These are phyloP conservation scores for Backusella westeae DNA, from an alignment of 192 early-diverging fungal genomes.

Conservation along the genomic window DNA sequence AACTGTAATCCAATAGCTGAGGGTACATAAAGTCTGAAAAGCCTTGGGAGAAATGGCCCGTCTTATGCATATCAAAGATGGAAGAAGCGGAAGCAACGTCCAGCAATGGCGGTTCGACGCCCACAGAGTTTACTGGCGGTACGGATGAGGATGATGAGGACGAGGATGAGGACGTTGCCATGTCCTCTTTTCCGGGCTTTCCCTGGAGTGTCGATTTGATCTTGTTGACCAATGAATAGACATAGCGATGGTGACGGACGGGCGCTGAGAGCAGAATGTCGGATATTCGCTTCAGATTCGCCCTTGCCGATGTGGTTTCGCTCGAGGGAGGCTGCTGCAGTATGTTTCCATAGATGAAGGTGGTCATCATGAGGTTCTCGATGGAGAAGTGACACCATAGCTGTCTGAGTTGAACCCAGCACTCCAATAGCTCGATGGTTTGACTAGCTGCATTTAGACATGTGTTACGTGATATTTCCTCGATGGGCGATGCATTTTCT, in stretches of 20 bases:
- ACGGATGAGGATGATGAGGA: background rate
- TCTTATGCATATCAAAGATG: background rate
- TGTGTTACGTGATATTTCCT: conserved; percentile 13
- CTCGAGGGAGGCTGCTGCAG: background rate
- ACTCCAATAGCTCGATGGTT: conserved; percentile 26
- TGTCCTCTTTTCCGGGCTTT: background rate
- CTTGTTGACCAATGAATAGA: conserved; percentile 18
- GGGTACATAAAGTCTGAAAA: conserved; percentile 36
- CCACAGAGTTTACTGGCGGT: background rate
- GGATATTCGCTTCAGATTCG: conserved; percentile 12
- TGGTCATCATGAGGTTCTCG: conserved; percentile 28
- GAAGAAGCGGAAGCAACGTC: background rate
- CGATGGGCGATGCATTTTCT: background rate
- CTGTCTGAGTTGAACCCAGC: conserved; percentile 28
- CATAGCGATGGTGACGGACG: conserved; percentile 30
- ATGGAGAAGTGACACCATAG: conserved; percentile 42
- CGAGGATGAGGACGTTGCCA: background rate
- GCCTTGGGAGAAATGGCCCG: background rate
- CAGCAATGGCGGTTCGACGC: background rate
- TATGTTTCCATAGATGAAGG: conserved; percentile 20
- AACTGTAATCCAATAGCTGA: background rate
- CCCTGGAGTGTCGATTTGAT: conserved; percentile 17
- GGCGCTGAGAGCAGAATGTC: conserved; percentile 13
- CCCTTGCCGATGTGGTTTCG: background rate
- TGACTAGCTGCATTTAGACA: conserved; percentile 27